Conservation (phyloP, 2,329 filamentous ascomycete species). For the Dichotomopilus funicola region DNA sequence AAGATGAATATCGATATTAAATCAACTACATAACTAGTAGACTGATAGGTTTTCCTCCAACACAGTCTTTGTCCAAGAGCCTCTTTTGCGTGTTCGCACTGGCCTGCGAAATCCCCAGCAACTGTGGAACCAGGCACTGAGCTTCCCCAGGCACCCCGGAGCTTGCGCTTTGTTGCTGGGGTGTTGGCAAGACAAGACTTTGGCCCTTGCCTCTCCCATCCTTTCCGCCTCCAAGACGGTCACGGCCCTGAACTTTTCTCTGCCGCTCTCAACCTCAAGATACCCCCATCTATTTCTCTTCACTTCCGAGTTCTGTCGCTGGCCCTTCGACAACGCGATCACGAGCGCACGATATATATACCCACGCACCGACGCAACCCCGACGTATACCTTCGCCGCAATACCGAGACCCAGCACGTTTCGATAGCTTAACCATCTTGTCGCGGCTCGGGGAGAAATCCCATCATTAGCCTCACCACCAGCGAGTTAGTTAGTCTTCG, state of each 20-base stretch:
- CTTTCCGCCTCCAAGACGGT: not conserved
- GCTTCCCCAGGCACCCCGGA: slow-evolving; percentile 11
- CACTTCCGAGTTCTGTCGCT: not conserved
- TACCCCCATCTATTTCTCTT: not conserved
- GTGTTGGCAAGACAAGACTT: too few relatives aligned
- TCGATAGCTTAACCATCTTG: too few relatives aligned
- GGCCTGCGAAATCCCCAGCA: not conserved
- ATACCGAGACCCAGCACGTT: not conserved
- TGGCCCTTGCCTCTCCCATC: slow-evolving; percentile 12
- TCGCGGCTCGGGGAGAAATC: too few relatives aligned
- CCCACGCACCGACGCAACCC: not conserved
- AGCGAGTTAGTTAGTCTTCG: too few relatives aligned
- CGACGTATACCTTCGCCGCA: too few relatives aligned
- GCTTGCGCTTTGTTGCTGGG: slow-evolving; percentile 9
- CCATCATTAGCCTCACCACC: too few relatives aligned
- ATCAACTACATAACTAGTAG: too few relatives aligned
- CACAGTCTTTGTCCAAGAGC: too few relatives aligned
- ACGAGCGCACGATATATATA: not conserved
- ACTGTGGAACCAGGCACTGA: slow-evolving; percentile 2
- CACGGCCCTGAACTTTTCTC: not conserved
- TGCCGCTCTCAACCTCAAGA: not conserved
- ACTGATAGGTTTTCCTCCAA: too few relatives aligned
- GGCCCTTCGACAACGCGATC: not conserved
- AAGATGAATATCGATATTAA: too few relatives aligned
- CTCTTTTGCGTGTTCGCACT: too few relatives aligned